Base-by-base conservation (phyloP, 2,329 filamentous ascomycete species). In the Cladosporium sp. region DNA sequence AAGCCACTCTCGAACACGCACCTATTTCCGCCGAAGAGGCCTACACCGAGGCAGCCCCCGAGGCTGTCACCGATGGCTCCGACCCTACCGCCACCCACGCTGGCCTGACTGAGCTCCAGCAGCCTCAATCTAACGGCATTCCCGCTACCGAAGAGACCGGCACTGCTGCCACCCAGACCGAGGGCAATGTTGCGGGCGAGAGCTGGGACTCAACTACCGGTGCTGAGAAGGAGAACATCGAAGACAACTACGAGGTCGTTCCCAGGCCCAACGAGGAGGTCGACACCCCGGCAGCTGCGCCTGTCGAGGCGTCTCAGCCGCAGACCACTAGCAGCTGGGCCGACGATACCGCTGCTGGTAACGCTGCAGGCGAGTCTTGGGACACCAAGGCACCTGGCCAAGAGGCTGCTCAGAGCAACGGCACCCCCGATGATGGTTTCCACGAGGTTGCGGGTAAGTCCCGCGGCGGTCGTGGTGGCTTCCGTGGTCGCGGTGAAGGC, bases 221-320 rank as follows among this genome's bases (percentile, higher is more conserved):
- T 18, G 79, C 82, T 26, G 80, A 82, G 59, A 80, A 83, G 64
- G 80, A 83, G 64, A 80, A 83, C 28, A 75, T 83, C 50, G 81
- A 83, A 31, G 91, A 93, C 70, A 85, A 84, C 62, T 95, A 91
- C 86, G 89, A 96, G 67, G 87, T 92, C 76, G 83, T 91, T 53
- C 87, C 91, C 61, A 87, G 89, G 65, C 87, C 93, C 73, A 85
- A 89, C 56, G 80, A 86, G 61, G 92, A 96, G 82, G 89, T 90
- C 5, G 91, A 95, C 68, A 87, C 84, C 44, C 87, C 86, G 44
- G 80, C 83, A 56, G 69, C 76, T 23, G 77, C 78, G 16, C 74
- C 78, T 23, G 86, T 87, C 29, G 87, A 86, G n/a, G 87, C 86
- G 7, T 80, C 81, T 10, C 78, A 80, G 46, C 75, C 80, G 64